Evolutionary conservation across 2,329 filamentous ascomycete species (phyloP).

Genomic region (Ophiocordyceps camponoti-rufipedis): DNA sequence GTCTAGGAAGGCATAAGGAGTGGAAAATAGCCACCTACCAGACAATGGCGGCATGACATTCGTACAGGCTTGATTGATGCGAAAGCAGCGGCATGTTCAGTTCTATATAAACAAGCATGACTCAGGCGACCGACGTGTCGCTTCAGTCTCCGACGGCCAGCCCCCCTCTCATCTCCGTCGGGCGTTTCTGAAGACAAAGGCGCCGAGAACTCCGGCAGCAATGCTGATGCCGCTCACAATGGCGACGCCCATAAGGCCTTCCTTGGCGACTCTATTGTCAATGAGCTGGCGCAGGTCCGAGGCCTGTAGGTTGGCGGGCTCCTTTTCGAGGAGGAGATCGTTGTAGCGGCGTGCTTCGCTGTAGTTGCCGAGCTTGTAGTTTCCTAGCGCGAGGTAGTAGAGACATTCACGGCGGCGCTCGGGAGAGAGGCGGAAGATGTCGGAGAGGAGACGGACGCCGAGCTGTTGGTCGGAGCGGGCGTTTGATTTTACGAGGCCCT

Average conservation of each 20-base stretch:
- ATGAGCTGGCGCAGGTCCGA: constrained; percentile 72
- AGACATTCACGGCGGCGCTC: constrained; percentile 94
- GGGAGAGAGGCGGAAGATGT: constrained; percentile 87
- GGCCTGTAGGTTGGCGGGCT: constrained; percentile 82
- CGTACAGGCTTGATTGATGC: background rate
- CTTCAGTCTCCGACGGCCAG: background rate
- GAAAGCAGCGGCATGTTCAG: background rate
- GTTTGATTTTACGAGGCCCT: constrained; percentile 92
- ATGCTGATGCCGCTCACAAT: constrained; percentile 88
- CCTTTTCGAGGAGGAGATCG: constrained; percentile 75
- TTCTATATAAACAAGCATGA: background rate
- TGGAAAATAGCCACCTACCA: background rate
- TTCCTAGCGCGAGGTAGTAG: constrained; percentile 91
- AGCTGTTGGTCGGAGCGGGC: constrained; percentile 76
- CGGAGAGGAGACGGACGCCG: constrained; percentile 80
- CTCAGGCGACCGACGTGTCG: no score
- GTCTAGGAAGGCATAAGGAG: background rate
- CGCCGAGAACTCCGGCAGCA: constrained; percentile 82
- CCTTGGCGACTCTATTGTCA: constrained; percentile 89
- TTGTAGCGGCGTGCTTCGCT: constrained; percentile 90
- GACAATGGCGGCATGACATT: background rate
- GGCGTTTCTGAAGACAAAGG: constrained; percentile 63
- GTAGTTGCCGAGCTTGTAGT: constrained; percentile 98
- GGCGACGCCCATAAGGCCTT: constrained; percentile 83
- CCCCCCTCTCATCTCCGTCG: constrained; percentile 29